These are phyloP conservation scores for Trametes cinnabarina DNA, from an alignment of 768 basidiomycete genomes.

Conservation along the genomic window DNA sequence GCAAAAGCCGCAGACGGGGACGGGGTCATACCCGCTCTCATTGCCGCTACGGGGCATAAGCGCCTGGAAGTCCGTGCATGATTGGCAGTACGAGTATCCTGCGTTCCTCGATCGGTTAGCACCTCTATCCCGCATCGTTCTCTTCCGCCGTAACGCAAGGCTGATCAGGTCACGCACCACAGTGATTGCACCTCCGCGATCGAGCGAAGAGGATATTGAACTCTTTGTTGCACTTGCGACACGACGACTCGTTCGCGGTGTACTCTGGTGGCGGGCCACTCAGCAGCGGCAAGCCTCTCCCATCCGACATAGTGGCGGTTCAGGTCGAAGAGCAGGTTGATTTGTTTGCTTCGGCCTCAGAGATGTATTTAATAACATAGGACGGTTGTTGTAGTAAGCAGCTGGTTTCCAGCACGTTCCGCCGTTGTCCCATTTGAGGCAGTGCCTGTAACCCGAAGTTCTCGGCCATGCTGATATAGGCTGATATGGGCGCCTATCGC, in stretches of 20 bases:
- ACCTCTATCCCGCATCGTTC: background rate
- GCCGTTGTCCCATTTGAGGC: background rate
- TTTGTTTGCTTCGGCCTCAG: background rate
- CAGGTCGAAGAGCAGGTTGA: background rate
- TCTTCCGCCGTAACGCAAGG: background rate
- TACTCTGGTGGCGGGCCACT: conserved; percentile 60
- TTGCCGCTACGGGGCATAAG: conserved; percentile 60
- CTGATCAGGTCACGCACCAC: conserved; percentile 46
- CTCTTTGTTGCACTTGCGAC: conserved; percentile 73
- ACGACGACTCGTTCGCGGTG: conserved; percentile 38
- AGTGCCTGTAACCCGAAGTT: background rate
- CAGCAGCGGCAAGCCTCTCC: conserved; percentile 62
- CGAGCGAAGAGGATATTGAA: conserved; percentile 67
- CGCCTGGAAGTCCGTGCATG: conserved; percentile 74
- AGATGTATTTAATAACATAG: background rate
- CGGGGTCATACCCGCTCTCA: conserved; percentile 59
- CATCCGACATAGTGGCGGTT: conserved; percentile 11
- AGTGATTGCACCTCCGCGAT: conserved; percentile 69
- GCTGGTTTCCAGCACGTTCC: conserved; percentile 10
- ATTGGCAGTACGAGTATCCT: conserved; percentile 74
- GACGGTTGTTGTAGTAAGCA: conserved; percentile 10
- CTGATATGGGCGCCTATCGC: too few species aligned
- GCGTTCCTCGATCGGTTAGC: conserved; percentile 5
- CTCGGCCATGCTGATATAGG: conserved; percentile 5
- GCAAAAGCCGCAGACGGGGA: conserved; percentile 71